Percentiles rank a stretch among this genome's conserved stretches.
Evolutionary conservation across 1,284 basidiomycete species (phyloP).

Genomic region (Gymnopus androsaceus): DNA sequence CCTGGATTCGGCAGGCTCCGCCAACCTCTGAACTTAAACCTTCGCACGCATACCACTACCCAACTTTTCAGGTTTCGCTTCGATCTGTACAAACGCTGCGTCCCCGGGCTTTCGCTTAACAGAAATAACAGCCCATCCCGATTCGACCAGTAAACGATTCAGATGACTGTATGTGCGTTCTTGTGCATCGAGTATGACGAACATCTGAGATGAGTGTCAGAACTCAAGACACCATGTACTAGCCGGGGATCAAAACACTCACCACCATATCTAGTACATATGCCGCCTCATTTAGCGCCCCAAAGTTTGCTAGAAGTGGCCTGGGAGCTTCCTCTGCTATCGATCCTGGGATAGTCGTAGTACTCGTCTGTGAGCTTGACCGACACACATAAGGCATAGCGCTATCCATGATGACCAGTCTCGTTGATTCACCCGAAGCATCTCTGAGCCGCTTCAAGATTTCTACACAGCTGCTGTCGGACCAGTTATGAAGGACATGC

Average conservation of each 20-base stretch:
- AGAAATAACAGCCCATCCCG: constrained; percentile 20
- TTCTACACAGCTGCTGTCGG: constrained; percentile 14
- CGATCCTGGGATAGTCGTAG: background rate
- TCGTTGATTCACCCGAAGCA: constrained; percentile 8
- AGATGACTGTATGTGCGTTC: constrained; percentile 22
- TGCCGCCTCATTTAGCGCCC: constrained; percentile 22
- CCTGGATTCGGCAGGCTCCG: no score
- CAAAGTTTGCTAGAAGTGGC: constrained; percentile 26
- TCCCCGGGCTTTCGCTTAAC: constrained; percentile 19
- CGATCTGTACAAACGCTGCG: constrained; percentile 13
- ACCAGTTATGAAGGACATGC: constrained; percentile 23
- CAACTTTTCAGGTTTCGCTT: constrained; percentile 4
- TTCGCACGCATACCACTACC: no score
- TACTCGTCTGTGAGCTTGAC: background rate
- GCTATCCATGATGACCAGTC: constrained; percentile 16
- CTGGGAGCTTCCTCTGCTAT: constrained; percentile 18
- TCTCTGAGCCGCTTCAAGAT: constrained; percentile 16
- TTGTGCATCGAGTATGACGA: constrained; percentile 22
- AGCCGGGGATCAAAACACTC: background rate
- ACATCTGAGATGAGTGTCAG: constrained; percentile 17
- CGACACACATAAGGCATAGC: constrained; percentile 23
- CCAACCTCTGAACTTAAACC: no score
- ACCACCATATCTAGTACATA: constrained; percentile 26
- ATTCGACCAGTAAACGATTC: constrained; percentile 8
- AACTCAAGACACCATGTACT: background rate